phyloP scores from a whole-genome alignment of 176 grass and related monocot species.

The Rhynchospora tenuis region DNA sequence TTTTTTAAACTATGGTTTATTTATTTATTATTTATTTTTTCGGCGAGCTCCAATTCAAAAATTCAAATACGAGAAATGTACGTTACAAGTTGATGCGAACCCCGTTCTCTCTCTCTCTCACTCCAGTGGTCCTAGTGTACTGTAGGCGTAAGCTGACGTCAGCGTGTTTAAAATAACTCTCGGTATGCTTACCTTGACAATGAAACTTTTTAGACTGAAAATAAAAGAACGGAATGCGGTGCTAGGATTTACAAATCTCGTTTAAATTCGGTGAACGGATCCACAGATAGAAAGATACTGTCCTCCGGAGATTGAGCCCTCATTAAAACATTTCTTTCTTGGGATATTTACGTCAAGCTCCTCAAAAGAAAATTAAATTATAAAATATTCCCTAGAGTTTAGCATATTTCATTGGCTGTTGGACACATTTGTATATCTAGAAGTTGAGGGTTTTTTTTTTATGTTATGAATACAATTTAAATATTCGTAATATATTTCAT shows the following conservation, averaged over 20 bases:
- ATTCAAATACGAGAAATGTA: conserved; percentile 31
- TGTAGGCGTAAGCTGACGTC: not conserved
- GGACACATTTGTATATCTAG: too few relatives aligned
- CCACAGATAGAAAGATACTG: not conserved
- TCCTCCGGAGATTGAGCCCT: not conserved
- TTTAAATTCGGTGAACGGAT: conserved; percentile 10
- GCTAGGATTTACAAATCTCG: not conserved
- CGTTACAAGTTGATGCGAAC: conserved; percentile 5
- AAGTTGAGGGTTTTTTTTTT: too few relatives aligned
- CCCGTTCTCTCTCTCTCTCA: not conserved
- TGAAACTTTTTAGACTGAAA: not conserved
- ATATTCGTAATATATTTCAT: too few relatives aligned
- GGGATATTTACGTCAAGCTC: not conserved
- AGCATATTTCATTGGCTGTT: not conserved
- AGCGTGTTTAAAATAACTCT: conserved; percentile 13
- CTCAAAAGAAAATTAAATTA: not conserved
- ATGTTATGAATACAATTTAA: not conserved
- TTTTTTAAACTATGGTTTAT: not conserved
- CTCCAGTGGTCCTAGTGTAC: not conserved
- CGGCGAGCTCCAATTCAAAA: conserved; percentile 16
- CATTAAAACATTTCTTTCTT: conserved; percentile 13
- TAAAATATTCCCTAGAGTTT: not conserved
- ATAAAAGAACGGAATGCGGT: not conserved
- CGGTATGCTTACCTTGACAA: not conserved
- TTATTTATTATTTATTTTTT: not conserved